These are phyloP conservation scores for Trichosanthes truncata DNA, from an alignment of 306 rosid species.

Conservation along the genomic window DNA sequence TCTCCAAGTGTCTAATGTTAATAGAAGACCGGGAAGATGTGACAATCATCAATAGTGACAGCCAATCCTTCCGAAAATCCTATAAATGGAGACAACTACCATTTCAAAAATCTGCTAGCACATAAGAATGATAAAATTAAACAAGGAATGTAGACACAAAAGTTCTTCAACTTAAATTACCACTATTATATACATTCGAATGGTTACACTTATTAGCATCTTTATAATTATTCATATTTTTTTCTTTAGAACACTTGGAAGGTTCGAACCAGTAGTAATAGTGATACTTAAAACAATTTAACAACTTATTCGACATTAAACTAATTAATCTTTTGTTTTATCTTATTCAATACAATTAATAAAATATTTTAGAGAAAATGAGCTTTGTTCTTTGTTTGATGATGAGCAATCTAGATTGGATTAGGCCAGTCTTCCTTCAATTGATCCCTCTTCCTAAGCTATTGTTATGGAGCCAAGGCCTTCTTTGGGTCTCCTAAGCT, in stretches of 20 bases:
- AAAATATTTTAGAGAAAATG: background rate
- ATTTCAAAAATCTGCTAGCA: background rate
- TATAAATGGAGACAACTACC: slow-evolving; percentile 13
- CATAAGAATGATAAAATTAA: background rate
- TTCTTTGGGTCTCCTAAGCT: background rate
- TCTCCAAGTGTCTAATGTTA: slow-evolving; percentile 97
- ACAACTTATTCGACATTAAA: background rate
- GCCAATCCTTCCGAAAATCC: slow-evolving; percentile 95
- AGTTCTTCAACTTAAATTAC: background rate
- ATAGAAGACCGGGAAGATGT: slow-evolving; percentile 93
- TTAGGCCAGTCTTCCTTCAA: background rate
- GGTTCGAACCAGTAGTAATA: background rate
- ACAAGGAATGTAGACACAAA: background rate
- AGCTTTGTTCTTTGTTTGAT: background rate
- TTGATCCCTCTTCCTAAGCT: background rate
- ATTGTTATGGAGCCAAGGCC: too few relatives aligned
- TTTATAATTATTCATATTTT: background rate
- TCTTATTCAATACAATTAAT: background rate
- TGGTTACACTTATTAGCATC: background rate
- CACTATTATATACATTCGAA: background rate
- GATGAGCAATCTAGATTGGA: background rate
- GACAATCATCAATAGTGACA: slow-evolving; percentile 74
- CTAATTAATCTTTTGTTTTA: background rate
- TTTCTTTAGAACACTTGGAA: background rate
- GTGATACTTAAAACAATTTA: background rate